Conservation (phyloP, 352 stramenopile genomes). For the Aphanomyces euteiches region DNA sequence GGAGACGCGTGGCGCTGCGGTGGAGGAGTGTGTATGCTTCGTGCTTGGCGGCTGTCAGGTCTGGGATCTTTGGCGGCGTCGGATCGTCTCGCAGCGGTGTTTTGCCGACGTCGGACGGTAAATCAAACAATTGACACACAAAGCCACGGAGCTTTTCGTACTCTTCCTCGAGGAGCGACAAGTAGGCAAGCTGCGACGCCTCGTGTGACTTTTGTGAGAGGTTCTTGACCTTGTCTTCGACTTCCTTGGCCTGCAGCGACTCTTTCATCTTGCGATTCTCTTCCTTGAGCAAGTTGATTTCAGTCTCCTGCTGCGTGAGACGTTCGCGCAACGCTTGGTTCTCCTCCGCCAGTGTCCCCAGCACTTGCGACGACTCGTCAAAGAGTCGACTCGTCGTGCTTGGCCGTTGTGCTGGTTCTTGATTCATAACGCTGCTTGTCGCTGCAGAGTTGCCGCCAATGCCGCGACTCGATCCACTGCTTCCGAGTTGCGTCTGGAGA, state of each 20-base stretch:
- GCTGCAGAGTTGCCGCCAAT: background rate
- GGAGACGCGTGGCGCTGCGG: constrained; percentile 19
- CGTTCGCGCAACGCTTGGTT: constrained; percentile 74
- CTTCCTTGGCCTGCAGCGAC: constrained; percentile 83
- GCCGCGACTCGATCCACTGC: constrained; percentile 27
- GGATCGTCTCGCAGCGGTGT: constrained; percentile 24
- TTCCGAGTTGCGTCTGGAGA: constrained; percentile 63
- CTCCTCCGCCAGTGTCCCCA: constrained; percentile 76
- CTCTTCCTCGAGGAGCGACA: constrained; percentile 71
- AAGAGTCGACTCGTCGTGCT: constrained; percentile 55
- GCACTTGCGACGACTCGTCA: constrained; percentile 83
- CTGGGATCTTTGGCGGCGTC: background rate
- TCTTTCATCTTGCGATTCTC: constrained; percentile 78
- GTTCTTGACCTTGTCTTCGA: constrained; percentile 85
- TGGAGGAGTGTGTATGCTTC: constrained; percentile 27
- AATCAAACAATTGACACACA: constrained; percentile 69
- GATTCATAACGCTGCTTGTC: background rate
- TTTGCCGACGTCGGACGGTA: constrained; percentile 64
- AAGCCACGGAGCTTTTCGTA: constrained; percentile 80
- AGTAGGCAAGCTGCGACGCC: constrained; percentile 78
- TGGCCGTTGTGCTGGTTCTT: background rate
- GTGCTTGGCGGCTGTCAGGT: constrained; percentile 26
- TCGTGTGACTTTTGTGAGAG: constrained; percentile 80
- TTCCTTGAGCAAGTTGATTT: constrained; percentile 71
- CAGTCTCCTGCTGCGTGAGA: constrained; percentile 63